A percentile compares a stretch with the other conserved stretches of the same genome.
These are phyloP conservation scores for Kodamaea ohmeri DNA, from an alignment of 1,139 yeast species.

Conservation along the genomic window DNA sequence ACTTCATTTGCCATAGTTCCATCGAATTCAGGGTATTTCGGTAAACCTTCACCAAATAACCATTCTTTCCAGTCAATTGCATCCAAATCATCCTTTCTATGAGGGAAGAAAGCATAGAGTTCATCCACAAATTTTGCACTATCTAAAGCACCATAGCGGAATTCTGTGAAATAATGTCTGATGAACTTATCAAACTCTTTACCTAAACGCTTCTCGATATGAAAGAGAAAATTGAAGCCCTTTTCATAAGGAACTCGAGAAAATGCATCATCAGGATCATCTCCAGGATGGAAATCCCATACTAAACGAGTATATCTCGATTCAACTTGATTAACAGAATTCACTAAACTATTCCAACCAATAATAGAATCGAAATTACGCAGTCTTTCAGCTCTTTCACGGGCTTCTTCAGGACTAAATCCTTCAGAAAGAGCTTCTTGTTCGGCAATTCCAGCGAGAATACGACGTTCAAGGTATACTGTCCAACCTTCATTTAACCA, in stretches of 20 bases:
- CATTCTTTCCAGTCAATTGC: conserved; percentile 28
- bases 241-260: conserved; percentile 38
- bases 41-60: conserved; percentile 32
- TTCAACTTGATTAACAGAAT: conserved; percentile 21
- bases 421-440: conserved; percentile 25
- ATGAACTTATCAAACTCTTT: conserved; percentile 32
- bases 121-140: conserved; percentile 30
- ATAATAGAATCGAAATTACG: conserved; percentile 32
- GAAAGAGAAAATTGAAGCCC: conserved; percentile 34
- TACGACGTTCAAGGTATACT: conserved; percentile 37
- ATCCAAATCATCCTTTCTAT: conserved; percentile 20
- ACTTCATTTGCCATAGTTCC: conserved; percentile 33
- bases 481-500: conserved; percentile 45
- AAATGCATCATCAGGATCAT: conserved; percentile 36
- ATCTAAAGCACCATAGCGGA: conserved; percentile 32
- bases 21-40: conserved; percentile 28
- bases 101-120: conserved; percentile 30
- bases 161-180: conserved; percentile 31
- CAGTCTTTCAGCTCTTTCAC: conserved; percentile 28
- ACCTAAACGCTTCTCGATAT: conserved; percentile 29
- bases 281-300: conserved; percentile 22
- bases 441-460: conserved; percentile 31
- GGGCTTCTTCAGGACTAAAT: conserved; percentile 14
- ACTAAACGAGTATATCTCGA: conserved; percentile 26
- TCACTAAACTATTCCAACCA: conserved; percentile 32